A percentile compares a stretch with the other conserved stretches of the same genome.
These are phyloP conservation scores for Emericellopsis atlantica DNA, from an alignment of 2,329 filamentous ascomycete genomes.

Conservation along the genomic window DNA sequence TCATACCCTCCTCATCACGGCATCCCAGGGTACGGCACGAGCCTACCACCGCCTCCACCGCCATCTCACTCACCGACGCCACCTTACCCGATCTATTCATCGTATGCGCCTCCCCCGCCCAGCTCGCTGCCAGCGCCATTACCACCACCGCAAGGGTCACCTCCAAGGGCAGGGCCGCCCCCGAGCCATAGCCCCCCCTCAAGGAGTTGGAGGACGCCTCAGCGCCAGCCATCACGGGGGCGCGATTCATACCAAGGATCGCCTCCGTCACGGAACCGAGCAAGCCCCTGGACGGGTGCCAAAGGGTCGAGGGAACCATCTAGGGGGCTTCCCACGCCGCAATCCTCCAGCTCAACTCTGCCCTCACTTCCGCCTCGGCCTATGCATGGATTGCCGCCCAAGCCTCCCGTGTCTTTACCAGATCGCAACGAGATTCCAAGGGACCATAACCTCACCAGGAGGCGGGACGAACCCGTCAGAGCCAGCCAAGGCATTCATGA, in stretches of 20 bases:
- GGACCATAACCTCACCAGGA: too few relatives aligned
- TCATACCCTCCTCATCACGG: neutral
- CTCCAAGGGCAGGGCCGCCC: neutral
- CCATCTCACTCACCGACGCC: neutral
- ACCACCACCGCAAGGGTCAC: neutral
- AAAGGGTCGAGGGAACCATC: too few relatives aligned
- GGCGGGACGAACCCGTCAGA: too few relatives aligned
- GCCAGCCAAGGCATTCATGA: too few relatives aligned
- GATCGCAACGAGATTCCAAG: neutral
- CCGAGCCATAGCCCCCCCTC: neutral
- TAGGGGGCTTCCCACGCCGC: too few relatives aligned
- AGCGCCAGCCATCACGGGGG: too few relatives aligned
- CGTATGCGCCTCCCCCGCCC: neutral
- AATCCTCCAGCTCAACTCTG: neutral
- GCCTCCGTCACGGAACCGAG: too few relatives aligned
- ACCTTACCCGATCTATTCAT: neutral
- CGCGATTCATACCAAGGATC: too few relatives aligned
- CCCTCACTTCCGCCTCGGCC: neutral
- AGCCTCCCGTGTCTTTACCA: neutral
- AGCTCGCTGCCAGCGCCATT: neutral
- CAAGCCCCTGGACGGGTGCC: too few relatives aligned
- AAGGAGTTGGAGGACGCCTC: too few relatives aligned
- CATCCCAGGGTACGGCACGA: neutral
- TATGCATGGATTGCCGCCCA: constrained; percentile 1
- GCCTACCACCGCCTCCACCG: neutral